Conservation (phyloP, 2,329 filamentous ascomycete species). For the Fusarium annulatum region DNA sequence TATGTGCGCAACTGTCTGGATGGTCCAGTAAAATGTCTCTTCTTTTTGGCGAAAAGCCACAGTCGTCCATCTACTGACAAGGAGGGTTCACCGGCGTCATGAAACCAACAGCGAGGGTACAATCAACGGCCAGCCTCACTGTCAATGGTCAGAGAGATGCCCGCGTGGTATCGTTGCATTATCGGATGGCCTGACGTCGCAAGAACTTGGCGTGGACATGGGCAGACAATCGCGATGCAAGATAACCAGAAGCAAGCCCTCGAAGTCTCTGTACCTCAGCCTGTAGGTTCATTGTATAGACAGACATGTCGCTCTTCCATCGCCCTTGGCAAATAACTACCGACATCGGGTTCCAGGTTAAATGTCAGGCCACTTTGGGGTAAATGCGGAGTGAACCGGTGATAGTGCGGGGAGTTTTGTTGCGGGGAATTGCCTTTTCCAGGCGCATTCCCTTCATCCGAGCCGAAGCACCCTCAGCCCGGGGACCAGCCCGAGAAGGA, state of each 20-base stretch:
- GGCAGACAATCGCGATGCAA: neutral
- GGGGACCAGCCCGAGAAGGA: constrained; percentile 10
- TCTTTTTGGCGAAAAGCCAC: neutral
- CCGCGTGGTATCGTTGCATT: neutral
- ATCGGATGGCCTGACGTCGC: neutral
- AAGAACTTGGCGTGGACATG: neutral
- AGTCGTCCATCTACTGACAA: neutral
- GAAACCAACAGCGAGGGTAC: neutral
- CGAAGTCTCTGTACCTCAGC: neutral
- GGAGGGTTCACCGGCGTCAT: too few relatives aligned
- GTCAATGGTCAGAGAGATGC: neutral
- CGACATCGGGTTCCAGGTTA: constrained; percentile 7
- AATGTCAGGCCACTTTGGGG: constrained; percentile 25
- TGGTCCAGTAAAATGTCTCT: fast-evolving
- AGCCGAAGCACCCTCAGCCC: constrained; percentile 29
- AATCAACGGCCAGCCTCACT: neutral
- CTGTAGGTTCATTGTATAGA: neutral
- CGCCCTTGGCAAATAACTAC: neutral
- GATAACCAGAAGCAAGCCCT: neutral
- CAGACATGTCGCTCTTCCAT: neutral
- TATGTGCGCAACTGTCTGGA: neutral
- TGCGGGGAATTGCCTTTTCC: constrained; percentile 23
- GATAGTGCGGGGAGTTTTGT: constrained; percentile 14
- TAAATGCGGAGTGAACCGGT: constrained; percentile 9
- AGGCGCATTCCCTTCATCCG: constrained; percentile 32